These are phyloP conservation scores for Sclerotinia spermophila DNA, from an alignment of 2,329 filamentous ascomycete genomes.

Conservation along the genomic window DNA sequence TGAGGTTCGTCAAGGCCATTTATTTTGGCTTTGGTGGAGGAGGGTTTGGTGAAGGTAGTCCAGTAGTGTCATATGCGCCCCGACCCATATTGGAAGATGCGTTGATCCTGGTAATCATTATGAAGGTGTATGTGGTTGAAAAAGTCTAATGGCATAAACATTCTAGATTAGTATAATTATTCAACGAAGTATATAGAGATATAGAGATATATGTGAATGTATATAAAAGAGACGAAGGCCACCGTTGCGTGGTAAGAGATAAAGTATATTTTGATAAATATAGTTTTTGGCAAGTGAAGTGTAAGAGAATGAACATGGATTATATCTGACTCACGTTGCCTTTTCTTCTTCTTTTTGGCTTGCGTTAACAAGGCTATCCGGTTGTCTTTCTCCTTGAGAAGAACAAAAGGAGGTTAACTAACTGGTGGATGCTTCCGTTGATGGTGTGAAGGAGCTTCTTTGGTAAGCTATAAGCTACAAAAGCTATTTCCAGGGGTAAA, in stretches of 20 bases:
- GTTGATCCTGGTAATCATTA: constrained; percentile 33
- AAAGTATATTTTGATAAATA: constrained; percentile 17
- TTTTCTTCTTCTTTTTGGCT: constrained; percentile 18
- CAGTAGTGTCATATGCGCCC: constrained; percentile 51
- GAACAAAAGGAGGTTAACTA: constrained; percentile 18
- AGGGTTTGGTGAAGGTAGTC: constrained; percentile 44
- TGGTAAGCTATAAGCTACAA: constrained; percentile 14
- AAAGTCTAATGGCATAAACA: constrained; percentile 11
- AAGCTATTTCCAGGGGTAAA: constrained; percentile 16
- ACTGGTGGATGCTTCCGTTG: neutral
- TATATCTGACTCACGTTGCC: constrained; percentile 30
- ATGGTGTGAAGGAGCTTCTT: constrained; percentile 19
- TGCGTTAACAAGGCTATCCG: constrained; percentile 17
- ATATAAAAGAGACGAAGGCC: neutral
- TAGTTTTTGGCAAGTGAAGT: neutral
- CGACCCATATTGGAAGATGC: constrained; percentile 46
- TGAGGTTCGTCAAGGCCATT: constrained; percentile 17
- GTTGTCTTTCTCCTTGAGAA: constrained; percentile 17
- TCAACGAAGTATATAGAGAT: neutral
- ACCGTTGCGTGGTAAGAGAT: neutral
- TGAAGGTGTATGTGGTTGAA: constrained; percentile 11
- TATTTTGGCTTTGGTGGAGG: constrained; percentile 36
- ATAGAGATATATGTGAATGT: neutral
- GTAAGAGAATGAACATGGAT: neutral
- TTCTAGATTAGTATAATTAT: constrained; percentile 2